Conservation (phyloP, 1,284 basidiomycete species). For the Volvariella surrecta region DNA sequence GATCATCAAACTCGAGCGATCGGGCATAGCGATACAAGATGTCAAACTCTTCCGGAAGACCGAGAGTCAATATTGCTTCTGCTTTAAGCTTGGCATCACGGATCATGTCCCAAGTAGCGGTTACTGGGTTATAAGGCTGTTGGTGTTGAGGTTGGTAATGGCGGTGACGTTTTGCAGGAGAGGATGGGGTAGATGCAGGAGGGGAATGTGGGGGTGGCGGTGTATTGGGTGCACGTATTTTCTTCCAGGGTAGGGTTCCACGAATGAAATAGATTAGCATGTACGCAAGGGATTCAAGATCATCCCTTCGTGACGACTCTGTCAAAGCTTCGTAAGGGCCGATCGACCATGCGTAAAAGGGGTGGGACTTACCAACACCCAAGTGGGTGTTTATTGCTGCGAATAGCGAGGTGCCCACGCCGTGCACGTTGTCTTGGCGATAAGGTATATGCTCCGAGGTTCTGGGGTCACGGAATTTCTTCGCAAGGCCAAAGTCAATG, state of each 20-base stretch:
- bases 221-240: conserved; percentile 50
- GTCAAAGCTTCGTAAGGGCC: conserved; percentile 3
- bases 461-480: conserved; percentile 86
- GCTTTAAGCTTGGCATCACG: conserved; percentile 59
- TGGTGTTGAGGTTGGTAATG: conserved; percentile 12
- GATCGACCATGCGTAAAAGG: neutral
- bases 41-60: conserved; percentile 83
- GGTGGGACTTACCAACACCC: conserved; percentile 59
- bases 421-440: conserved; percentile 82
- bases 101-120: conserved; percentile 75
- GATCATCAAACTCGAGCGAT: conserved; percentile 82
- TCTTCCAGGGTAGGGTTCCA: conserved; percentile 87
- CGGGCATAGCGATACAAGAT: conserved; percentile 80
- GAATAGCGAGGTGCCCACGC: conserved; percentile 91
- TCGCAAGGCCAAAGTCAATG: conserved; percentile 96
- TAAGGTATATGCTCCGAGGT: conserved; percentile 89
- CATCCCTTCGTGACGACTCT: conserved; percentile 86
- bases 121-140: conserved; percentile 46
- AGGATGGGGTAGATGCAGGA: conserved; percentile 12
- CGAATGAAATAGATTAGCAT: conserved; percentile 92
- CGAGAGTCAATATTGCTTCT: conserved; percentile 64
- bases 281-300: conserved; percentile 88
- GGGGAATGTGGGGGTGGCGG: conserved; percentile 28
- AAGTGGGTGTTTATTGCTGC: conserved; percentile 94
- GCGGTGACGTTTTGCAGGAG: conserved; percentile 7